Base-by-base conservation (phyloP, 176 grass and related monocot species). In the Areca catechu region DNA sequence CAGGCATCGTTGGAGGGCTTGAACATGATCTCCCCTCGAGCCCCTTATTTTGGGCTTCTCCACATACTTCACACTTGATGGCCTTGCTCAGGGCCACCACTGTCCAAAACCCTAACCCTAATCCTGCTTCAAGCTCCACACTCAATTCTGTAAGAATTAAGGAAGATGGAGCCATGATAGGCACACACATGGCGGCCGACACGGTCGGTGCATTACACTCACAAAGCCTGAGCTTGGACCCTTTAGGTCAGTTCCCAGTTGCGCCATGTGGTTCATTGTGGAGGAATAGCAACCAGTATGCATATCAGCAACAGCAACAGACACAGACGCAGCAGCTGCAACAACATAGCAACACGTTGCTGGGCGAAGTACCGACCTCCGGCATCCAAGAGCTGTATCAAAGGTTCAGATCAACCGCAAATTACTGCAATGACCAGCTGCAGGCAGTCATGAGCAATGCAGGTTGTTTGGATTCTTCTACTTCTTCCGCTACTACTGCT, bases 341-440 rank as follows among this genome's bases (percentile, higher is more conserved):
- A n/a, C 62, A 64, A 25, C 23, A 34, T 54, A 19, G 19, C 50
- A 67, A 20, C 65, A 20, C 21, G 2, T 3, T 55, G 51, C 4
- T 51, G 1, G 47, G 62, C 22, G 62, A 64, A 14, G 50, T 67
- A 15, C 51, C 65, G 20, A 54, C 51, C 65, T 67, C 65, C 5
- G 65, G 51, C 14, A 67, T 67, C 65, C 65, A 67, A 30, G 65
- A 55, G 7, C 24, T 67, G 9, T 67, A 54, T 51, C 65, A 67
- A 30, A 67, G 54, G 65, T 54, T 54, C 65, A 67, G 55, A 27
- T 43, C 51, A 4, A 55, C 65, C 7, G 24, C 50, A 23, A 67
- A 54, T 67, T 54, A 67, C 65, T 30, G 30, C 19, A 30, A 55
- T 25, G 51, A 67, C 25, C 65, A 53, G 51, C 28, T 67, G 50